phyloP scores from a whole-genome alignment of 2,329 filamentous ascomycete species.

The Amauroascus verrucosus region DNA sequence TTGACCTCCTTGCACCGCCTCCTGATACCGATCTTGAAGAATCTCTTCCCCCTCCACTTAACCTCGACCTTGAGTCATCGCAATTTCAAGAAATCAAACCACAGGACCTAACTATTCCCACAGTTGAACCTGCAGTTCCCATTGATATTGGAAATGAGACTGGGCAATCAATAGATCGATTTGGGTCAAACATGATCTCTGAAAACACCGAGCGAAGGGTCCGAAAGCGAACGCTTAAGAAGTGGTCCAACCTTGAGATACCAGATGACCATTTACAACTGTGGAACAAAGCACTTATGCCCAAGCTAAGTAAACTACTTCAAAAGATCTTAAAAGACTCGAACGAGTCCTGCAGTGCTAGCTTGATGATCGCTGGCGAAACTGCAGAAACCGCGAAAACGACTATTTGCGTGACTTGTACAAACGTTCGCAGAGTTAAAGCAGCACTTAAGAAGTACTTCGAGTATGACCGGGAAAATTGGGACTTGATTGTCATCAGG shows the following conservation, averaged over 20 bases:
- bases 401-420: slow-evolving; percentile 54
- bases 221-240: slow-evolving; percentile 36
- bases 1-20: slow-evolving; percentile 35
- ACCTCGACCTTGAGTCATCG: slow-evolving; percentile 20
- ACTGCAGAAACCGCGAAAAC: slow-evolving; percentile 47
- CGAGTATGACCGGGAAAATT: slow-evolving; percentile 45
- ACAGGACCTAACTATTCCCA: slow-evolving; percentile 6
- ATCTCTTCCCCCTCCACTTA: slow-evolving; percentile 33
- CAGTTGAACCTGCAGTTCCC: slow-evolving; percentile 12
- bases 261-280: slow-evolving; percentile 45
- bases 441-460: slow-evolving; percentile 49
- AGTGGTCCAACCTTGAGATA: slow-evolving; percentile 43
- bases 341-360: slow-evolving; percentile 51
- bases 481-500: slow-evolving; percentile 51
- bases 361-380: slow-evolving; percentile 51
- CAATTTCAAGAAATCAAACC: slow-evolving; percentile 15
- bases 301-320: slow-evolving; percentile 48
- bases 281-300: slow-evolving; percentile 50
- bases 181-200: slow-evolving; percentile 11
- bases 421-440: slow-evolving; percentile 49
- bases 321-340: slow-evolving; percentile 50
- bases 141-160: slow-evolving; percentile 14
- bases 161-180: slow-evolving; percentile 20
- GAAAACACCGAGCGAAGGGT: slow-evolving; percentile 23
- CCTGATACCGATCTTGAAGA: slow-evolving; percentile 34